These are phyloP conservation scores for Pittosporum tobira DNA, from an alignment of 129 eudicot species.

Conservation along the genomic window DNA sequence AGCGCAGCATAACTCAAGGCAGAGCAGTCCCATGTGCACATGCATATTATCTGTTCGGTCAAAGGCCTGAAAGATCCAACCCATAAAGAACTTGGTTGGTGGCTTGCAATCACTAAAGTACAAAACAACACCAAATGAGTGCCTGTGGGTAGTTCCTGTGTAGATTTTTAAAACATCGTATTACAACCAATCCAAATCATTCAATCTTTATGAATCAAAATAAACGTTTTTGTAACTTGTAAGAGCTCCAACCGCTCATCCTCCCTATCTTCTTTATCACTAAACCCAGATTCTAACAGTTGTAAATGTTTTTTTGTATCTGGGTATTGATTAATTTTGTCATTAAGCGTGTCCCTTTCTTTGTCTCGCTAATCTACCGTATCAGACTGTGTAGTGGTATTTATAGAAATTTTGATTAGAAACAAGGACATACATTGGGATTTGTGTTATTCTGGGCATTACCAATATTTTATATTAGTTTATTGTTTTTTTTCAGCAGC, in stretches of 20 bases:
- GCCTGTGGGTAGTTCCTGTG: neutral
- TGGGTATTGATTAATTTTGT: conserved; percentile 20
- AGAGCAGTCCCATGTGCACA: no score
- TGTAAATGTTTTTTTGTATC: conserved; percentile 14
- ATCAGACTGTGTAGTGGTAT: no score
- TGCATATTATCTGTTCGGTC: conserved; percentile 38
- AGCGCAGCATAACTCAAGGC: no score
- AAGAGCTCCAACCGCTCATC: conserved; percentile 11
- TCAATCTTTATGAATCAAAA: conserved; percentile 4
- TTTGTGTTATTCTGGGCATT: conserved; percentile 30
- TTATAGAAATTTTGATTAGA: no score
- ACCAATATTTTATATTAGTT: conserved; percentile 12
- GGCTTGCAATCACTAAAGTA: no score
- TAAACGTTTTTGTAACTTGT: no score
- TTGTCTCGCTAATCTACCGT: no score
- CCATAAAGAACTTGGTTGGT: no score
- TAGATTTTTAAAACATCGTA: neutral
- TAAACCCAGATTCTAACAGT: neutral
- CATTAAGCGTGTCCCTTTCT: conserved; percentile 21
- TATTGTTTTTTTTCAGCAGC: conserved; percentile 14
- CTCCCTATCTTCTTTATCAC: neutral
- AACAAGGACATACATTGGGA: conserved; percentile 34
- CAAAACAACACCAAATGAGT: neutral
- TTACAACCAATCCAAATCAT: conserved; percentile 18
- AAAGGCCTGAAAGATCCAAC: conserved; percentile 32